Evolutionary conservation across 176 grass and related monocot species (phyloP).

Genomic region (Saccharum spontaneum): DNA sequence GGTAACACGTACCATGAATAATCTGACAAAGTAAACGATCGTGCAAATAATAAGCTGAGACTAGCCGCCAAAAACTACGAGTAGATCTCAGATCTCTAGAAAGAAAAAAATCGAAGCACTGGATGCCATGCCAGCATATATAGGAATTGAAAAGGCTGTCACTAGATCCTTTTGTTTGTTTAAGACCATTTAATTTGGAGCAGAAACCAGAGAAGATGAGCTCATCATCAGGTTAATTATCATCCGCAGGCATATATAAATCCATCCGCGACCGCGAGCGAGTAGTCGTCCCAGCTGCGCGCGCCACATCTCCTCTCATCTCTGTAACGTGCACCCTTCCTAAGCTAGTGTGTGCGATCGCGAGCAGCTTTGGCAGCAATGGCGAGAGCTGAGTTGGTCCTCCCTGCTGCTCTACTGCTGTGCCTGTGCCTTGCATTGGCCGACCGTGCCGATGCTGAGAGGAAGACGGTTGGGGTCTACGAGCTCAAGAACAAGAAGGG

Average conservation of each 20-base stretch:
- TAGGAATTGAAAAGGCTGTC: too few relatives aligned
- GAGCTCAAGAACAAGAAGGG: conserved; percentile 64
- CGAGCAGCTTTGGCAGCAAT: conserved; percentile 1
- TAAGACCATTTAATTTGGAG: too few relatives aligned
- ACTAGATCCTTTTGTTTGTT: too few relatives aligned
- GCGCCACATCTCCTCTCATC: not conserved
- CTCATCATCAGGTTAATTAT: too few relatives aligned
- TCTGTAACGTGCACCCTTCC: too few relatives aligned
- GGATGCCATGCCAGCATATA: too few relatives aligned
- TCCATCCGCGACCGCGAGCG: too few relatives aligned
- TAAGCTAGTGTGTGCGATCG: not conserved
- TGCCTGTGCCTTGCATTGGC: conserved; percentile 33
- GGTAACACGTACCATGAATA: not conserved
- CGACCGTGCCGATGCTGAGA: conserved; percentile 20
- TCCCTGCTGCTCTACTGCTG: not conserved
- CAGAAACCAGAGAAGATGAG: too few relatives aligned
- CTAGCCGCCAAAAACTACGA: conserved; percentile 16
- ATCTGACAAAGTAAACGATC: not conserved
- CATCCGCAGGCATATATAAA: too few relatives aligned
- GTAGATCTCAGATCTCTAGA: conserved; percentile 7
- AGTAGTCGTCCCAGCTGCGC: not conserved
- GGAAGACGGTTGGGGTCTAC: conserved; percentile 64
- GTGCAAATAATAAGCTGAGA: not conserved
- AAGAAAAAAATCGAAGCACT: too few relatives aligned
- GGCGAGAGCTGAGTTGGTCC: conserved; percentile 44